Conservation (phyloP, 208 protist genomes). For the Acanthamoeba healyi region DNA sequence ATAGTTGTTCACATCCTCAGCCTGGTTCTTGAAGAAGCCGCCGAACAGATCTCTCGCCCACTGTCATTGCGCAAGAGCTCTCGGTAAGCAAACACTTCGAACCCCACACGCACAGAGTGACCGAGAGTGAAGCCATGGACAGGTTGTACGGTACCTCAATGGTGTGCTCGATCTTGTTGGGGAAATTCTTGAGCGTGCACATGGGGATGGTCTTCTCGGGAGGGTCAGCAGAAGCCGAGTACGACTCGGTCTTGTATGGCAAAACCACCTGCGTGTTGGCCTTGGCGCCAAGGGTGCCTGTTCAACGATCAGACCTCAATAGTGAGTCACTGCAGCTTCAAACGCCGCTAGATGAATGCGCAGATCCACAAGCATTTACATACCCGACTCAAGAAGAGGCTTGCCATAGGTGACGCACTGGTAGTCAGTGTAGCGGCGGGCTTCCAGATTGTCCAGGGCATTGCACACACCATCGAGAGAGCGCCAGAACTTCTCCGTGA, state of each 20-base stretch:
- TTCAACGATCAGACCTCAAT: no score
- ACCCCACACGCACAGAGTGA: no score
- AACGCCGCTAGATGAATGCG: no score
- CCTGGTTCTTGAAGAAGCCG: constrained; percentile 88
- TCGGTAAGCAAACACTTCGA: no score
- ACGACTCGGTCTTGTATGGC: constrained; percentile 98
- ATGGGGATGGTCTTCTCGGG: constrained; percentile 99
- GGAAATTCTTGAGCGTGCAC: constrained; percentile 99
- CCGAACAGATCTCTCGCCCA: constrained; percentile 92
- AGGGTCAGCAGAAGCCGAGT: constrained; percentile 97
- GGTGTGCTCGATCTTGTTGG: constrained; percentile 99
- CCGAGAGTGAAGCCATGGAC: no score
- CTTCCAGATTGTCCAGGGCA: constrained; percentile 99
- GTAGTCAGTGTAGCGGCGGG: constrained; percentile 97
- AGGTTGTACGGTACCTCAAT: constrained; percentile 94
- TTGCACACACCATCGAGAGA: constrained; percentile 96
- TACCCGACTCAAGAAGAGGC: constrained; percentile 98
- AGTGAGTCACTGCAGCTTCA: no score
- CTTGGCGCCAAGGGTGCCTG: constrained; percentile 97
- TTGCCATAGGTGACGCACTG: constrained; percentile 97
- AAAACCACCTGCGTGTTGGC: constrained; percentile 98
- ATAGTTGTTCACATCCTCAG: constrained; percentile 88
- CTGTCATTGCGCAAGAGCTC: constrained; percentile 50
- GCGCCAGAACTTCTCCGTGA: constrained; percentile 97
- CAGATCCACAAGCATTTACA: no score